Base-by-base conservation (phyloP, 176 grass and related monocot genomes). In the Alloteropsis semialata region DNA sequence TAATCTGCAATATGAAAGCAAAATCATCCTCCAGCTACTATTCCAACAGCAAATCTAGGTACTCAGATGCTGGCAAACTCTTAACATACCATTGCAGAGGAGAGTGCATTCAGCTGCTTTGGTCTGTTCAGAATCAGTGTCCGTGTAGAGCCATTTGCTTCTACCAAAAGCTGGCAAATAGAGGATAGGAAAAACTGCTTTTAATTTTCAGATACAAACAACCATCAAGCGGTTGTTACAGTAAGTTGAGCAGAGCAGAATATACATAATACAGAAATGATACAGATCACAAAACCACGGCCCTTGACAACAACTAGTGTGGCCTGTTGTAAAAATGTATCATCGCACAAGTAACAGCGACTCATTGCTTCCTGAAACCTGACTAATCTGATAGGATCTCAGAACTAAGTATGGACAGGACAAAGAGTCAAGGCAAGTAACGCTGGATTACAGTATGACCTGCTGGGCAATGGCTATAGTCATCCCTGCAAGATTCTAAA, bases 81-180 rank as follows among this genome's bases (percentile, higher is more conserved):
- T 78, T 54, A 57, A 67, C 2, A 37, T 86, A 95, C 96, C 96
- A 98, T 98, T 74, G 87, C 16, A 73, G 88, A 88, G 41, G 93
- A 93, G 34, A 92, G 80, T 13, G 92, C 93, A 90, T 99, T 96
- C 50, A 99, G 75, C 81, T 93, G 96, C 64, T 39, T 92, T 90
- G 93, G 91, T 72, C 93, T 91, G 80, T 99, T 99, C 64, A 99
- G 51, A 46, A 90, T 83, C 75, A 99, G 77, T 69, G 89, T 90
- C 66, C 96, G 89, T 82, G 91, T 91, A 39, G 28, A 90, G 22
- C 91, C 96, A 86, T 90, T 87, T 87, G 70, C 77, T 90, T 99
- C 89, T 51, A 90, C 83, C 80, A 99, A 78, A 86, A 99, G 83
- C 96, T 96, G 74, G 41, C 28, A 90, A 91, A 76, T 29, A 61